Conservation (phyloP, 225 moss, liverwort and hornwort genomes). For the Ulota crispa region DNA sequence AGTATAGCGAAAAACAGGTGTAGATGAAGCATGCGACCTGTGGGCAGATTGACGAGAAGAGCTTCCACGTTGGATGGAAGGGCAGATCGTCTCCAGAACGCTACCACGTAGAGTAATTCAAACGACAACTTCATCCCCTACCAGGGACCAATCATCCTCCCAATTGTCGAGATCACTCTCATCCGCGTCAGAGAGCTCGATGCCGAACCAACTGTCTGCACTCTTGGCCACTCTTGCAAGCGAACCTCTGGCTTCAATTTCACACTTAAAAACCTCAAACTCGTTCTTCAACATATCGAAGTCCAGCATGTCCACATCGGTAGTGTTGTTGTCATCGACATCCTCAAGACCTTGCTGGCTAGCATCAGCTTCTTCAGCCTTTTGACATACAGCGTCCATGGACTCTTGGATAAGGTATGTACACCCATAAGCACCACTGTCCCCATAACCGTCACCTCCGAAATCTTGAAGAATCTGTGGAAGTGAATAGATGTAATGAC, state of each 20-base stretch:
- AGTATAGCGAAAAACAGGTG: background rate
- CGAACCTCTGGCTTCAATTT: too few species aligned
- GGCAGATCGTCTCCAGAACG: background rate
- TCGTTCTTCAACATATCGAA: too few species aligned
- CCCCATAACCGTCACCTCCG: too few species aligned
- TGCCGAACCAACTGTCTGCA: constrained; percentile 45
- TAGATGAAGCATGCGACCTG: constrained; percentile 5
- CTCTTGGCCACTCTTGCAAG: too few species aligned
- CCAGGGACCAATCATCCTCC: constrained; percentile 60
- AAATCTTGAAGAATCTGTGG: too few species aligned
- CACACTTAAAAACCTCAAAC: too few species aligned
- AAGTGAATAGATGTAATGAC: too few species aligned
- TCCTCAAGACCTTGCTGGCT: background rate
- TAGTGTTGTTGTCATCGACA: constrained; percentile 24
- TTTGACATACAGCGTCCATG: constrained; percentile 24
- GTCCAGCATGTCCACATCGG: too few species aligned
- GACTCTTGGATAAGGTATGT: constrained; percentile 45
- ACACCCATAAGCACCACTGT: too few species aligned
- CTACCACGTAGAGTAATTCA: constrained; percentile 19
- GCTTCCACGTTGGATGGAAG: background rate
- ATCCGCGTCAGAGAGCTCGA: constrained; percentile 49
- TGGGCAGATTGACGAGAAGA: background rate
- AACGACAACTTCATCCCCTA: constrained; percentile 35
- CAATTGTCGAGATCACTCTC: constrained; percentile 35
- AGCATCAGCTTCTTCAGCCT: constrained; percentile 3